Percentiles rank a stretch among this genome's conserved stretches.
phyloP scores from a whole-genome alignment of 176 grass and related monocot species.

The Triticum monococcum region DNA sequence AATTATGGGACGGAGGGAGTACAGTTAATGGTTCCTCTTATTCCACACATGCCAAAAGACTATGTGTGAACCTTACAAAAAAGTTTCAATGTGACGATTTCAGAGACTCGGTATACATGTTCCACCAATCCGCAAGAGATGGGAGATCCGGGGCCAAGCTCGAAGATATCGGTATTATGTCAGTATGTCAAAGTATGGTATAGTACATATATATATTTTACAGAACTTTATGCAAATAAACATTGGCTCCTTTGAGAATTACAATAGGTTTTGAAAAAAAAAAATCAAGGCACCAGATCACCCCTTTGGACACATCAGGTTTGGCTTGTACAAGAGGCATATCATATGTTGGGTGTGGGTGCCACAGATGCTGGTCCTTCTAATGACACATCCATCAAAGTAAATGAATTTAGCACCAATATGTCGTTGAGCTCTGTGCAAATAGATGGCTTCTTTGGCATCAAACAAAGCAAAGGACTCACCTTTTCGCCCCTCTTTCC shows the following conservation, averaged over 20 bases:
- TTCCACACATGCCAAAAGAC: too few relatives aligned
- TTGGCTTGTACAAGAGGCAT: not conserved
- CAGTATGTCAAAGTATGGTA: not conserved
- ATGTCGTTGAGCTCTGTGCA: conserved; percentile 51
- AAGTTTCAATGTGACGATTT: too few relatives aligned
- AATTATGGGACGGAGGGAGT: too few relatives aligned
- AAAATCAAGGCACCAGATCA: not conserved
- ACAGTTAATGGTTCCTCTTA: too few relatives aligned
- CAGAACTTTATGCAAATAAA: too few relatives aligned
- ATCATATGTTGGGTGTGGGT: conserved; percentile 14
- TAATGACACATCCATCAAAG: conserved; percentile 51
- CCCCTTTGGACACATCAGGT: conserved; percentile 12
- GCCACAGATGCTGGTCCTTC: conserved; percentile 45
- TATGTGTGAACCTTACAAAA: too few relatives aligned
- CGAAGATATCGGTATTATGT: not conserved
- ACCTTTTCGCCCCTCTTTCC: conserved; percentile 35
- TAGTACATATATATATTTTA: too few relatives aligned
- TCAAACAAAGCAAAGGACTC: conserved; percentile 40
- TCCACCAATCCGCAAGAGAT: too few relatives aligned
- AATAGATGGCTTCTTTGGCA: conserved; percentile 45
- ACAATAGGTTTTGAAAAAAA: not conserved
- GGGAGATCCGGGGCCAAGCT: too few relatives aligned
- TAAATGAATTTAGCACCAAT: conserved; percentile 46
- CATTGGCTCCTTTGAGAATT: not conserved
- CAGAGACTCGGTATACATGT: too few relatives aligned